A percentile compares a stretch with the other conserved stretches of the same genome.
phyloP scores from a whole-genome alignment of 495 filamentous ascomycete species.

The Cryomyces minteri region DNA sequence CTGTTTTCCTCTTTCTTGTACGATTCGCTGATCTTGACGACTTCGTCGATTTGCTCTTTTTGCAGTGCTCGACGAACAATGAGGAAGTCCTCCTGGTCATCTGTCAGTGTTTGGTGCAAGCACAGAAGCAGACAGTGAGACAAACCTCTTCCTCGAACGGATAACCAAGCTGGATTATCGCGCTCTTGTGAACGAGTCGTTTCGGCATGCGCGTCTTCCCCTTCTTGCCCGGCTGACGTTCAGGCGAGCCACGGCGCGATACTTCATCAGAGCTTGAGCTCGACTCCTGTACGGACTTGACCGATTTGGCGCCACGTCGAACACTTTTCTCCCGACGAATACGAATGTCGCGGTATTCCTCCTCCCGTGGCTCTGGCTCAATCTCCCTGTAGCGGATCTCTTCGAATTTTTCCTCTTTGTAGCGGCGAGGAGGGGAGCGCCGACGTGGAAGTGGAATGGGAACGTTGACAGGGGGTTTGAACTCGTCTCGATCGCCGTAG shows the following conservation, averaged over 20 bases:
- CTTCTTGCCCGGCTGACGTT: constrained; percentile 51
- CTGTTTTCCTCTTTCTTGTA: constrained; percentile 36
- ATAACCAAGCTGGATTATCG: constrained; percentile 68
- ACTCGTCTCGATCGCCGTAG: constrained; percentile 22
- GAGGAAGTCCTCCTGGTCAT: constrained; percentile 47
- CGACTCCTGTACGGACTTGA: constrained; percentile 9
- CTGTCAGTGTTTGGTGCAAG: constrained; percentile 10
- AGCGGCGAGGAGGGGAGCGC: constrained; percentile 6
- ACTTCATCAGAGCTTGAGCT: constrained; percentile 16
- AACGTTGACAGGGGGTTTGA: constrained; percentile 29
- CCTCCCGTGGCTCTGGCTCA: constrained; percentile 6
- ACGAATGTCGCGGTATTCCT: constrained; percentile 17
- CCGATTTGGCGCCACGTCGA: constrained; percentile 4
- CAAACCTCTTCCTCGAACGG: constrained; percentile 72
- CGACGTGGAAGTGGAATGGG: constrained; percentile 29
- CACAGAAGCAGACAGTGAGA: too few relatives aligned
- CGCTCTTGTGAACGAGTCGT: constrained; percentile 53
- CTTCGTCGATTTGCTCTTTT: constrained; percentile 76
- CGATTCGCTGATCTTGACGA: constrained; percentile 57
- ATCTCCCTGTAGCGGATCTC: constrained; percentile 19
- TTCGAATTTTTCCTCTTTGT: constrained; percentile 19
- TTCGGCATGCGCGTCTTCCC: constrained; percentile 77
- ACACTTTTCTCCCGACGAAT: constrained; percentile 14
- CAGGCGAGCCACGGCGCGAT: constrained; percentile 7
- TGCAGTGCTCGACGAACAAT: constrained; percentile 66